phyloP scores from a whole-genome alignment of 1,284 basidiomycete species.

The Puccinia triticina region DNA sequence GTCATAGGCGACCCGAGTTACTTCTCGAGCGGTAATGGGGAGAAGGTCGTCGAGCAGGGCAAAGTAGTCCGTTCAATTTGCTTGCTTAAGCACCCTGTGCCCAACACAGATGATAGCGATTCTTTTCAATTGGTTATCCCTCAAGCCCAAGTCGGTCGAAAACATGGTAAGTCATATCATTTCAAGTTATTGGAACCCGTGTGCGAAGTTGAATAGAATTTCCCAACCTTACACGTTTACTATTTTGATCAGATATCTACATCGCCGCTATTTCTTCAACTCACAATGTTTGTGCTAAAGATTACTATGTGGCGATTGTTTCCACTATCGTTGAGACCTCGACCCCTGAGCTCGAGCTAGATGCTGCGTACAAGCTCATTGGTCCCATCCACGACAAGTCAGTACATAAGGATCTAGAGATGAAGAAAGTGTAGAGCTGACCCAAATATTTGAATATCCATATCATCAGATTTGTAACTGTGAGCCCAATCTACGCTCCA shows the following conservation, averaged over 20 bases:
- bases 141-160: constrained; percentile 92
- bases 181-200: not conserved
- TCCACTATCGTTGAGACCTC: constrained; percentile 97
- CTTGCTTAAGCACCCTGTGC: constrained; percentile 96
- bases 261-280: constrained; percentile 94
- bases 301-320: constrained; percentile 93
- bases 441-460: not conserved
- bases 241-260: constrained; percentile 82
- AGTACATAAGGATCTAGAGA: constrained; percentile 58
- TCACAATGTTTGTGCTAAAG: constrained; percentile 95
- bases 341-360: constrained; percentile 88
- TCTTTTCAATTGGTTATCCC: constrained; percentile 97
- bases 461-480: constrained; percentile 76
- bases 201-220: constrained; percentile 47
- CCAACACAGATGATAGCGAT: constrained; percentile 92
- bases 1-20: constrained; percentile 98
- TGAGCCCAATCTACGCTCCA: constrained; percentile 86
- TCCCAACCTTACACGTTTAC: constrained; percentile 7
- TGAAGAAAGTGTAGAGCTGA: constrained; percentile 21
- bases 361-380: constrained; percentile 85
- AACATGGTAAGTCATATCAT: constrained; percentile 72
- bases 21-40: constrained; percentile 71
- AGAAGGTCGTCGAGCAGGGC: constrained; percentile 87
- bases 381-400: constrained; percentile 94
- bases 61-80: constrained; percentile 97